Conservation (phyloP, 2,329 filamentous ascomycete species). For the Phialocephala sp. region DNA sequence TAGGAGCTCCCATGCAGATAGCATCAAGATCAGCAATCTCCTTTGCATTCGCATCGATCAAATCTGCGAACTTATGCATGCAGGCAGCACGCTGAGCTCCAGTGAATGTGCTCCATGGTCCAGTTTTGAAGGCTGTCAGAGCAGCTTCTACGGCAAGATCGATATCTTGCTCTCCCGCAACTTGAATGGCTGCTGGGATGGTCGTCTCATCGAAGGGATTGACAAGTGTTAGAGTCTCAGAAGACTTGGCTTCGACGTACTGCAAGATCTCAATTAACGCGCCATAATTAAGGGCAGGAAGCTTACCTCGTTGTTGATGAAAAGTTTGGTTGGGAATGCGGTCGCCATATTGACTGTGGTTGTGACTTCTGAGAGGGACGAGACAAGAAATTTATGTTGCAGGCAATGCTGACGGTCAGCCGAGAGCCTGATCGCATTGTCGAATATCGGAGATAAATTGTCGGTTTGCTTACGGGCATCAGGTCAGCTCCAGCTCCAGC, state of each 20-base stretch:
- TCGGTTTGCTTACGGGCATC: no score
- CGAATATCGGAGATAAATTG: no score
- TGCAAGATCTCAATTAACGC: constrained; percentile 43
- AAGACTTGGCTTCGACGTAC: constrained; percentile 25
- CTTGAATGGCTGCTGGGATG: constrained; percentile 47
- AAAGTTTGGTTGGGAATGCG: constrained; percentile 41
- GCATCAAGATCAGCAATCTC: constrained; percentile 48
- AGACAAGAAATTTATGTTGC: no score
- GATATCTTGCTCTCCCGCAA: constrained; percentile 44
- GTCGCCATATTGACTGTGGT: not conserved
- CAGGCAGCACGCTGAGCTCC: constrained; percentile 23
- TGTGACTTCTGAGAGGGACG: no score
- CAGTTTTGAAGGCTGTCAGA: constrained; percentile 49
- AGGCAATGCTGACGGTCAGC: no score
- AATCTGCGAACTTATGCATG: constrained; percentile 45
- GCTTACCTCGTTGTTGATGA: constrained; percentile 56
- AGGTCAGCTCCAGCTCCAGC: no score
- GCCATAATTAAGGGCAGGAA: constrained; percentile 40
- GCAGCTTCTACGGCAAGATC: constrained; percentile 52
- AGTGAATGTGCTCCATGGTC: constrained; percentile 44
- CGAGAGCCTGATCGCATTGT: no score
- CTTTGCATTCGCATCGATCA: constrained; percentile 47
- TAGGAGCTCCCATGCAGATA: constrained; percentile 53
- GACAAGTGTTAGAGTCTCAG: constrained; percentile 20
- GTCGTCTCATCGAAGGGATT: constrained; percentile 55